Evolutionary conservation across 2,329 filamentous ascomycete genomes (phyloP), one percentile per base, ranked within the genome.

Genomic region (Botrytis sinoallii): DNA sequence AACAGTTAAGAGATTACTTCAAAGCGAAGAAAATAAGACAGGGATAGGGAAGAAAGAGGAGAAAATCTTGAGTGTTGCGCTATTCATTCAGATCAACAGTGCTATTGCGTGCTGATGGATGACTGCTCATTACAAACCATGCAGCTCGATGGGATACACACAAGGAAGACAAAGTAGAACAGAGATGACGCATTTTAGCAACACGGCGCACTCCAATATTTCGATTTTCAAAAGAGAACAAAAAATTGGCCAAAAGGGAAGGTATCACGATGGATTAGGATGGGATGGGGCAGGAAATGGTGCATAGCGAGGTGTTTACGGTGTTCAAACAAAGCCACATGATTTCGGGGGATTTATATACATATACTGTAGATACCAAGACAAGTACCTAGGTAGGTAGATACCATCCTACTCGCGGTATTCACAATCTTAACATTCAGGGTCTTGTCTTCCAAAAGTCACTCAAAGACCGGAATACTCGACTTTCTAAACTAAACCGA

Each of bases 1-100:
- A 98, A 82, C 95, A 97, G 84, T 91, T 99, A 75, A 88, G 90
- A 74, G 90, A 91, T 75, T 98, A 93, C 81, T 86, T 97, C 76
- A 91, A 90, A 80, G 90, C 88, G 77, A 86, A 88, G 73, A 91
- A 89, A 81, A 86, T 85, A 79, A 83, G 80, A 74, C 79, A 73
- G 55, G 16, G 42, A 7, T n/a, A 20, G 20, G 25, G 40, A 63
- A 20, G 44, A 10, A 29, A 9, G n/a, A n/a, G 46, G 35, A 22
- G 8, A 18, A 5, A 4, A 3, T 20, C 12, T 20, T 63, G 7
- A 3, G 25, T 40, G 38, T 20, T 29, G 38, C 32, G 8, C 4
- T 18, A 20, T 44, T 12, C 38, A 40, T 40, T 40, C 25, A 5
- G n/a, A 64, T 20, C 16, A 25, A 20, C 25, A n/a, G 25, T 29